Conservation (phyloP, 768 basidiomycete genomes). For the Termitomyces sp. region DNA sequence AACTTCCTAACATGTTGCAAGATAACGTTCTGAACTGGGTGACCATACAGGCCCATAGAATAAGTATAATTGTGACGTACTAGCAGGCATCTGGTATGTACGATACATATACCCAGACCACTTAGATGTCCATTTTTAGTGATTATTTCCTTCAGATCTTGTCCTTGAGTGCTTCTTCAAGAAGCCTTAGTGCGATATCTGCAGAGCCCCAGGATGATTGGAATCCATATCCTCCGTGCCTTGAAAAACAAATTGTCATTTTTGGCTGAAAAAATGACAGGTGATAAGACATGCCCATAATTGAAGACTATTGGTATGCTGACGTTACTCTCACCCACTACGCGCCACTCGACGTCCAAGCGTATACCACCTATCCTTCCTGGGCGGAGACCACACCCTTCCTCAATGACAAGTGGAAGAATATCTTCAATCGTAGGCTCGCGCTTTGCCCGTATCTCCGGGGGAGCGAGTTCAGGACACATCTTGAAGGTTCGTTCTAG, state of each 20-base stretch:
- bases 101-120: not conserved
- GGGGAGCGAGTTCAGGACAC: slow-evolving; percentile 53
- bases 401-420: slow-evolving; percentile 38
- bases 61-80: not conserved
- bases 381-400: slow-evolving; percentile 61
- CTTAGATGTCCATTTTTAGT: not conserved
- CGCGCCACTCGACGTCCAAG: slow-evolving; percentile 43
- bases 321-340: slow-evolving; percentile 15
- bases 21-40: not conserved
- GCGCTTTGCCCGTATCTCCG: slow-evolving; percentile 39
- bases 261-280: not conserved
- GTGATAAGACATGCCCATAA: slow-evolving; percentile 46
- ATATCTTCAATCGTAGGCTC: slow-evolving; percentile 46
- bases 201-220: slow-evolving; percentile 68
- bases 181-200: slow-evolving; percentile 37
- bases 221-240: slow-evolving; percentile 63
- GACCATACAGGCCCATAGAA: not conserved
- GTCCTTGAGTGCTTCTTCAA: slow-evolving; percentile 28
- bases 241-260: slow-evolving; percentile 13
- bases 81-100: not conserved
- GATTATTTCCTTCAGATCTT: slow-evolving; percentile 1
- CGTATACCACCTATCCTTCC: slow-evolving; percentile 63
- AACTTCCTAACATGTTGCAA: not conserved
- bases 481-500: slow-evolving; percentile 44
- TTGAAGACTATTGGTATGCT: slow-evolving; percentile 51